Conservation (phyloP, 2,329 filamentous ascomycete species). For the Dothistroma septosporum region DNA sequence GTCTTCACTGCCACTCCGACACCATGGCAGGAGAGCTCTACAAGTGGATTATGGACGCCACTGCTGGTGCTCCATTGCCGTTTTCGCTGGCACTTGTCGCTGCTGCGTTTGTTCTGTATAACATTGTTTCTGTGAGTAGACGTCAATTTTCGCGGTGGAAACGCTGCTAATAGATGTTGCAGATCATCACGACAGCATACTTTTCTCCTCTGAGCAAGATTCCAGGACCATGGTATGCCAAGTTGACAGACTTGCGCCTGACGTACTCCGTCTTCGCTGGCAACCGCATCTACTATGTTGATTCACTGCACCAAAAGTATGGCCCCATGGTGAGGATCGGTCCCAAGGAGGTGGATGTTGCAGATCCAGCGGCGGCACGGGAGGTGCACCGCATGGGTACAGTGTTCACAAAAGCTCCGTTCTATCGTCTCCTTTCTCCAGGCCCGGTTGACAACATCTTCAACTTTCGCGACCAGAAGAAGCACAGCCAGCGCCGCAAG, state of each 20-base stretch:
- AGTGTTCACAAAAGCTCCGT: constrained; percentile 26
- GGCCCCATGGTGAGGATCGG: constrained; percentile 28
- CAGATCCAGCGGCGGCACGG: constrained; percentile 26
- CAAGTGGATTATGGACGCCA: background rate
- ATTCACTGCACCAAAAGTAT: constrained; percentile 34
- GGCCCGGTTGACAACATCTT: constrained; percentile 30
- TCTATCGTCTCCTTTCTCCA: constrained; percentile 24
- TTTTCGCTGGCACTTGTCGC: background rate
- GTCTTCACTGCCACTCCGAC: background rate
- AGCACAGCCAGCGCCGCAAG: constrained; percentile 34
- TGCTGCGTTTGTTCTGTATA: background rate
- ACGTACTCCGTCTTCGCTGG: constrained; percentile 1
- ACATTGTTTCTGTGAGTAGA: background rate
- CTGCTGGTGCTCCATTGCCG: background rate
- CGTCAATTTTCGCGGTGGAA: background rate
- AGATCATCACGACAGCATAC: constrained; percentile 1
- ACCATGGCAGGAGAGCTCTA: background rate
- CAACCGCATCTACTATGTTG: constrained; percentile 35
- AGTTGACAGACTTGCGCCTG: constrained; percentile 9
- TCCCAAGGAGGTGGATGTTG: constrained; percentile 27
- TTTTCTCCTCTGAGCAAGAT: constrained; percentile 13
- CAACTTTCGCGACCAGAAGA: constrained; percentile 33
- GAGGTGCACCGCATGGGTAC: constrained; percentile 26
- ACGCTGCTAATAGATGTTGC: background rate
- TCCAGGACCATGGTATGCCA: constrained; percentile 15